These are phyloP conservation scores for Candida sanyaensis DNA, from an alignment of 1,139 yeast species.

Conservation along the genomic window DNA sequence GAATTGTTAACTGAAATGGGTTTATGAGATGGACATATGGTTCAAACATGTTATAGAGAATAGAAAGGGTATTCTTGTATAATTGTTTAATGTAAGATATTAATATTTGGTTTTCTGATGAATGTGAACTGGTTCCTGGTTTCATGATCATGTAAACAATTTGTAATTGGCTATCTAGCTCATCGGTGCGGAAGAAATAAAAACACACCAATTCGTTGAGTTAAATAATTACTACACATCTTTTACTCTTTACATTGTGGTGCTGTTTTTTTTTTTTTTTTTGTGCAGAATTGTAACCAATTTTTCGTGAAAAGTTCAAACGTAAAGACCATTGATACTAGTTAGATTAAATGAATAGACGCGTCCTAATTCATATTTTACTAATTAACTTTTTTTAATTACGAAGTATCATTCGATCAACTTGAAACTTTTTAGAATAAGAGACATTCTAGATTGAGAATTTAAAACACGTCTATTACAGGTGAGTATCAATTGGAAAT, in stretches of 20 bases:
- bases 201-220: too few relatives aligned
- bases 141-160: not conserved
- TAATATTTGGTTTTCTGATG: not conserved
- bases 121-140: not conserved
- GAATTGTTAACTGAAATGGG: slow-evolving; percentile 59
- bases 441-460: too few relatives aligned
- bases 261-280: not conserved
- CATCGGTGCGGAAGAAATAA: too few relatives aligned
- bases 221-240: too few relatives aligned
- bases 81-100: not conserved
- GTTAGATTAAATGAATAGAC: too few relatives aligned
- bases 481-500: too few relatives aligned
- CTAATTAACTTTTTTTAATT: not conserved
- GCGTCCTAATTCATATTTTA: too few relatives aligned
- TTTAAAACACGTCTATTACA: too few relatives aligned
- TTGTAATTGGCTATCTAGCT: not conserved
- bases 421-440: not conserved
- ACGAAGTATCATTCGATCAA: not conserved
- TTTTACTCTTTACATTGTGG: too few relatives aligned
- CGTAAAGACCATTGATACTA: too few relatives aligned
- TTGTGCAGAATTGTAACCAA: not conserved
- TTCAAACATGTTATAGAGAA: not conserved
- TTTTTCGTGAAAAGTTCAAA: not conserved
- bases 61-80: not conserved
- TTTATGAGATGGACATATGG: slow-evolving; percentile 19